These are phyloP conservation scores for Globisporangium spiculum DNA, from an alignment of 352 stramenopile species.

Conservation along the genomic window DNA sequence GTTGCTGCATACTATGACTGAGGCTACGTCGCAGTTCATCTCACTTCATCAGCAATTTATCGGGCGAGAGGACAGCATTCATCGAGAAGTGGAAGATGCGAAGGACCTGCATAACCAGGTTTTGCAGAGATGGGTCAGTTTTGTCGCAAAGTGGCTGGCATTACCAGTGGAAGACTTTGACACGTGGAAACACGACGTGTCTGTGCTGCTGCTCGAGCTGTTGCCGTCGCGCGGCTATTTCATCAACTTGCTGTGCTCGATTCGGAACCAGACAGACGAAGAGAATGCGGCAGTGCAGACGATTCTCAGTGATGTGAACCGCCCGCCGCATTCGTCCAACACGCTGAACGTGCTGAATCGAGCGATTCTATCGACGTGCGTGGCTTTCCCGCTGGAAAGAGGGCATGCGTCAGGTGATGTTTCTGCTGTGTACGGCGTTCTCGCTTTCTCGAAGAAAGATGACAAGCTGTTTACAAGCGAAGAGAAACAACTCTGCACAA, in stretches of 20 bases:
- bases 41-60: neutral
- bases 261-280: neutral
- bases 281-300: constrained; percentile 7
- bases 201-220: constrained; percentile 3
- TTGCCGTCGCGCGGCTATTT: constrained; percentile 2
- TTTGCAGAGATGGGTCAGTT: constrained; percentile 6
- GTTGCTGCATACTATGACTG: neutral
- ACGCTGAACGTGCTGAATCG: constrained; percentile 14
- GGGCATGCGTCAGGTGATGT: neutral
- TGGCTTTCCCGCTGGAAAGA: constrained; percentile 11
- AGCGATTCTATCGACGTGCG: constrained; percentile 5
- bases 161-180: neutral
- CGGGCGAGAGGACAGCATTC: neutral
- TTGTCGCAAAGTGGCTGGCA: constrained; percentile 13
- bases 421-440: neutral
- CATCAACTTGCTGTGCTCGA: constrained; percentile 11
- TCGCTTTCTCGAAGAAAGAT: constrained; percentile 13
- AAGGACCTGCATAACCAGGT: neutral
- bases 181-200: constrained; percentile 6
- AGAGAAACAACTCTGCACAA: constrained; percentile 4
- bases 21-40: neutral
- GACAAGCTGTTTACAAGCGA: constrained; percentile 13
- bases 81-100: neutral
- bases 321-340: constrained; percentile 7
- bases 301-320: constrained; percentile 5